Conservation (phyloP, 148 eudicot genomes). For the Drosera capensis region DNA sequence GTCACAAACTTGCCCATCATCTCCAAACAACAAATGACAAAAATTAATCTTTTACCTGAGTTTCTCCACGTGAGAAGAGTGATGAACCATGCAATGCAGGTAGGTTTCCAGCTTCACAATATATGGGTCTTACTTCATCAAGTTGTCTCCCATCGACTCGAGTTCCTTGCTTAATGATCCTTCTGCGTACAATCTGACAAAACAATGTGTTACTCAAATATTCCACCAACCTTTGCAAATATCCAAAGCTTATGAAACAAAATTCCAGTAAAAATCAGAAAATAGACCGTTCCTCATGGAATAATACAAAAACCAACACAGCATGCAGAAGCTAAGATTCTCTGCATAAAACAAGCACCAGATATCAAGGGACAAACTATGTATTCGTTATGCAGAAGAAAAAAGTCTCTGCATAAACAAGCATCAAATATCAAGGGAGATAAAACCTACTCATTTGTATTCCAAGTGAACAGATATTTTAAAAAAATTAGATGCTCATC, state of each 20-base stretch:
- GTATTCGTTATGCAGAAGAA: too few relatives aligned
- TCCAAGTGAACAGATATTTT: too few relatives aligned
- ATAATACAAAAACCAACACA: background rate
- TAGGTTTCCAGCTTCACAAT: slow-evolving; percentile 77
- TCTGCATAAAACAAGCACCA: background rate
- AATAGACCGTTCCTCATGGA: too few relatives aligned
- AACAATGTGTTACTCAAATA: too few relatives aligned
- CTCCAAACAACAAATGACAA: background rate
- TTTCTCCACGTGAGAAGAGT: slow-evolving; percentile 82
- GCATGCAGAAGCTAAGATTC: background rate
- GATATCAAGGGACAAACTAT: too few relatives aligned
- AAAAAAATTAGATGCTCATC: too few relatives aligned
- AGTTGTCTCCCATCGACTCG: slow-evolving; percentile 88
- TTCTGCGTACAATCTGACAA: slow-evolving; percentile 71
- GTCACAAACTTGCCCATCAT: background rate
- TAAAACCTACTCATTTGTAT: too few relatives aligned
- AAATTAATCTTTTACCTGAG: slow-evolving; percentile 43
- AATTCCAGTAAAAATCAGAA: too few relatives aligned
- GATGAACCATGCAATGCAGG: slow-evolving; percentile 87
- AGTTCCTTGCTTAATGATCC: slow-evolving; percentile 65
- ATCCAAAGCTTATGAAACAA: too few relatives aligned
- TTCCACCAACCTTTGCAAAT: too few relatives aligned
- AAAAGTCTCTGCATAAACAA: too few relatives aligned
- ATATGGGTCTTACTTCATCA: slow-evolving; percentile 85
- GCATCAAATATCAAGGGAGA: too few relatives aligned